Conservation (phyloP, 306 rosid species). For the Prunus mira region DNA sequence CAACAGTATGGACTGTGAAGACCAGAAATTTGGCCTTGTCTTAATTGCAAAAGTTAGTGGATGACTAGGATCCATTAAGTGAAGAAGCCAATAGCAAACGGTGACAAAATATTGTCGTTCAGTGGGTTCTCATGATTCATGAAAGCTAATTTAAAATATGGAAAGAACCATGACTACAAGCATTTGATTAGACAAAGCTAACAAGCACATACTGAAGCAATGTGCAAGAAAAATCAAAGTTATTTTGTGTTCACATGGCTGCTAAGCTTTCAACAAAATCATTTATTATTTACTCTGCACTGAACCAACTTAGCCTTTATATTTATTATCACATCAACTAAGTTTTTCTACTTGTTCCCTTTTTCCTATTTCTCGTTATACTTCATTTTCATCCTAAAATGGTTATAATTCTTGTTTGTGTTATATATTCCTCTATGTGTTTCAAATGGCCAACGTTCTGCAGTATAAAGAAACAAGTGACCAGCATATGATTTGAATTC, state of each 20-base stretch:
- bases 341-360: neutral
- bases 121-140: neutral
- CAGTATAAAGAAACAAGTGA: neutral
- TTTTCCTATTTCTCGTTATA: neutral
- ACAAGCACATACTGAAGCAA: neutral
- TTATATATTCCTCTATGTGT: neutral
- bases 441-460: neutral
- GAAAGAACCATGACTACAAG: neutral
- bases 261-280: neutral
- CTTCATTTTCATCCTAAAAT: neutral
- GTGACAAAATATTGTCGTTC: neutral
- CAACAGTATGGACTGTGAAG: neutral
- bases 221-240: neutral
- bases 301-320: neutral
- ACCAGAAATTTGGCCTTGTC: neutral
- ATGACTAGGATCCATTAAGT: neutral
- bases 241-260: neutral
- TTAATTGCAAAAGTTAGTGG: neutral
- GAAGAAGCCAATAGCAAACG: neutral
- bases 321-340: neutral
- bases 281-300: neutral
- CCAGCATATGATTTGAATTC: neutral
- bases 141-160: neutral
- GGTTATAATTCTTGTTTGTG: neutral
- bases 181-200: neutral